A percentile compares a stretch with the other conserved stretches of the same genome.
These are phyloP conservation scores for Fusarium piperis DNA, from an alignment of 2,329 filamentous ascomycete genomes.

Conservation along the genomic window DNA sequence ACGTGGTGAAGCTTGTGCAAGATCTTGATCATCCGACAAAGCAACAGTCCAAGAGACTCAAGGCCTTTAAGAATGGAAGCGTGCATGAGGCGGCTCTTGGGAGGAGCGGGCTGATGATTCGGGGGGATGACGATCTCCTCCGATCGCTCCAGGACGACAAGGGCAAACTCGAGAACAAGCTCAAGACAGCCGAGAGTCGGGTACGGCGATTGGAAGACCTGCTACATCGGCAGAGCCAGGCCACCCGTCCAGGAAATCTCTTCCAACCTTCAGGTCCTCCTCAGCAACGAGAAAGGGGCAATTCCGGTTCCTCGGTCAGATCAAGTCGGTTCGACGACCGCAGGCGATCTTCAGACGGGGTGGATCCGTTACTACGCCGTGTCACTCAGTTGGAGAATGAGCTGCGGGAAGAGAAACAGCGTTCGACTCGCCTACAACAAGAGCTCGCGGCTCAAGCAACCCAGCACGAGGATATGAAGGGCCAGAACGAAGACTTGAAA, in stretches of 20 bases:
- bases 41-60: constrained; percentile 85
- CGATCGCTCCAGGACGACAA: constrained; percentile 86
- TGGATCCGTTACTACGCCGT: constrained; percentile 58
- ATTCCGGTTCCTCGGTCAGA: constrained; percentile 60
- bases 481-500: constrained; percentile 61
- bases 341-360: constrained; percentile 57
- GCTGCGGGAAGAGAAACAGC: constrained; percentile 76
- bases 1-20: constrained; percentile 79
- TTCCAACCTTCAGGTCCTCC: constrained; percentile 61
- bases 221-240: constrained; percentile 81
- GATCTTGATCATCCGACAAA: constrained; percentile 85
- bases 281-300: constrained; percentile 59
- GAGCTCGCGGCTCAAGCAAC: constrained; percentile 69
- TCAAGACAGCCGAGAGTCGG: constrained; percentile 87
- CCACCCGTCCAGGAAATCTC: constrained; percentile 64
- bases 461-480: constrained; percentile 69
- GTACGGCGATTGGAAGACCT: constrained; percentile 92
- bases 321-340: constrained; percentile 57
- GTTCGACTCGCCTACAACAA: constrained; percentile 72
- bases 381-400: constrained; percentile 79
- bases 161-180: constrained; percentile 73
- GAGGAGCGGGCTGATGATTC: constrained; percentile 84
- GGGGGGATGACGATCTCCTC: constrained; percentile 86
- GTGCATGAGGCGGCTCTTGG: constrained; percentile 90
- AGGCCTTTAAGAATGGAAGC: constrained; percentile 96